Conservation (phyloP, 2,329 filamentous ascomycete genomes). For the Colletotrichum lentis region DNA sequence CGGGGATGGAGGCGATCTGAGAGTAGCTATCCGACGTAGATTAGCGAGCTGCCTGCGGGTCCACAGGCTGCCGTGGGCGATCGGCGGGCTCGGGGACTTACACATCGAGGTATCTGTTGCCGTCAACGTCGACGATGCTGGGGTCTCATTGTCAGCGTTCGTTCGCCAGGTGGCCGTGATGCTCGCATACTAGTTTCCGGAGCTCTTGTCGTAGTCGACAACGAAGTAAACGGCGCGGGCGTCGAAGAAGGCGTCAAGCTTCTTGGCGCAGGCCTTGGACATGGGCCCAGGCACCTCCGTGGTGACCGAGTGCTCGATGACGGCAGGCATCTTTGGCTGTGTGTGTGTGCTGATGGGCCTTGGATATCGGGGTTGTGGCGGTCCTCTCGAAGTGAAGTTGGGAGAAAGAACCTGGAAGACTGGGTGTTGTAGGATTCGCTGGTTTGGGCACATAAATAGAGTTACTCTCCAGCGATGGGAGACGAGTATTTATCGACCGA, state of each 20-base stretch:
- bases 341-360: not conserved
- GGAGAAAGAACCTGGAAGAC: not conserved
- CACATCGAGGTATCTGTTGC: conserved; percentile 60
- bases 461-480: not conserved
- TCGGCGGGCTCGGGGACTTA: conserved; percentile 43
- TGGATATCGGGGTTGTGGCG: not conserved
- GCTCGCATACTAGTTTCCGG: conserved; percentile 57
- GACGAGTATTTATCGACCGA: conserved; percentile 30
- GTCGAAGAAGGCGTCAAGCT: conserved; percentile 60
- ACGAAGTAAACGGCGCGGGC: conserved; percentile 62
- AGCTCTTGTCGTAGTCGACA: conserved; percentile 61
- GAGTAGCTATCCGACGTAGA: conserved; percentile 62
- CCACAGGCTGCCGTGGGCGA: conserved; percentile 6
- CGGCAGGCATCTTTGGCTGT: conserved; percentile 45
- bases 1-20: conserved; percentile 84
- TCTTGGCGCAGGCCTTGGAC: conserved; percentile 50
- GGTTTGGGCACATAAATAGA: not conserved
- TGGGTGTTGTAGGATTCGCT: not conserved
- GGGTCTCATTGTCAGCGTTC: not conserved
- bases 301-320: conserved; percentile 46
- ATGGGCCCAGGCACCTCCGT: conserved; percentile 53
- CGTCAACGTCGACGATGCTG: conserved; percentile 58
- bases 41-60: conserved; percentile 29
- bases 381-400: not conserved
- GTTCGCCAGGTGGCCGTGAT: not conserved